These are phyloP conservation scores for Arthrobotrys sinensis DNA, from an alignment of 2,329 filamentous ascomycete genomes.

Conservation along the genomic window DNA sequence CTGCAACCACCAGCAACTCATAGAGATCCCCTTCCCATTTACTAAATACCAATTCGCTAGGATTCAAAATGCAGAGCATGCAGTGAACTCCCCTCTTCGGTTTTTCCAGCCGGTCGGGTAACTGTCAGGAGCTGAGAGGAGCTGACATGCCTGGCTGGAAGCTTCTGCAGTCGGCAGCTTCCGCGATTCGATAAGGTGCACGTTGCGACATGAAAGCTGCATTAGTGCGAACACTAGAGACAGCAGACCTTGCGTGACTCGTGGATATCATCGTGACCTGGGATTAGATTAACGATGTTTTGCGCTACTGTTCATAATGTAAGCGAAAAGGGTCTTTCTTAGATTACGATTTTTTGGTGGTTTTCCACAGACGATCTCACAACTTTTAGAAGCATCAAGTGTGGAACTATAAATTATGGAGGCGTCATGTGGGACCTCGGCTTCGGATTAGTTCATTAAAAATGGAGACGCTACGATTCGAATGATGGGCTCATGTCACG, in stretches of 20 bases:
- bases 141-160: conserved; percentile 59
- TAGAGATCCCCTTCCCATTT: background rate
- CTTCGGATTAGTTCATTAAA: conserved; percentile 54
- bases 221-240: conserved; percentile 51
- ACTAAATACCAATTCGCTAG: conserved; percentile 33
- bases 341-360: conserved; percentile 13
- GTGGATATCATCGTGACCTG: conserved; percentile 59
- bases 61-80: conserved; percentile 46
- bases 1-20: conserved; percentile 7
- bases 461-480: conserved; percentile 37
- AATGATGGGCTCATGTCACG: conserved; percentile 48
- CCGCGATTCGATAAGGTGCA: conserved; percentile 61
- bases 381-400: conserved; percentile 16
- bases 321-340: conserved; percentile 14
- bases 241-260: conserved; percentile 57
- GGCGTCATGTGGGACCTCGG: conserved; percentile 61
- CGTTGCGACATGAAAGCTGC: conserved; percentile 59
- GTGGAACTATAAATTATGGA: conserved; percentile 33
- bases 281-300: conserved; percentile 47
- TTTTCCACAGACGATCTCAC: conserved; percentile 33
- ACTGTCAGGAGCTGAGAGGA: conserved; percentile 61
- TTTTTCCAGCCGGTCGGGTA: conserved; percentile 59
- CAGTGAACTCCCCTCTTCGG: conserved; percentile 55
- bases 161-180: conserved; percentile 61
- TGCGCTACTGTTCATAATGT: conserved; percentile 9